Evolutionary conservation across 23 red algal species (phyloP).

Genomic region (Gracilaria gracilis): DNA sequence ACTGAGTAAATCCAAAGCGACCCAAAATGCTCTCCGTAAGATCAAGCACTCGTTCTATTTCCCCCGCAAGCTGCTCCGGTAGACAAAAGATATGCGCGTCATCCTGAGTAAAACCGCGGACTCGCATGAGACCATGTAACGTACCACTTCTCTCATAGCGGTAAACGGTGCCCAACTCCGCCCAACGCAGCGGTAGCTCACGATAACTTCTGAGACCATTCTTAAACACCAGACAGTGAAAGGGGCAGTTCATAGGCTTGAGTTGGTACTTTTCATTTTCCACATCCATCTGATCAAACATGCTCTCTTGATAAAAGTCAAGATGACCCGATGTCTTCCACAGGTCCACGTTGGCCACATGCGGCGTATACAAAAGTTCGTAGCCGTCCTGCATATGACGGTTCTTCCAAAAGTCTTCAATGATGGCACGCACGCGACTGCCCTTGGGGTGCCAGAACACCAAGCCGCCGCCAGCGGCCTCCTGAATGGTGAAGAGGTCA

Average conservation of each 20-base stretch:
- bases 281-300: constrained; percentile 98
- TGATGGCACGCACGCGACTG: constrained; percentile 81
- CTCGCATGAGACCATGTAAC: constrained; percentile 98
- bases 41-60: constrained; percentile 93
- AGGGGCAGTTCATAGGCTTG: constrained; percentile 99
- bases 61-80: constrained; percentile 81
- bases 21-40: constrained; percentile 88
- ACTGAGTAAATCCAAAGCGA: constrained; percentile 96
- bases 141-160: constrained; percentile 98
- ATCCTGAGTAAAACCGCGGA: constrained; percentile 99
- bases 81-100: constrained; percentile 99
- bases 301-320: constrained; percentile 97
- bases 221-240: constrained; percentile 97
- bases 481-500: constrained; percentile 88
- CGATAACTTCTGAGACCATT: constrained; percentile 90
- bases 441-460: constrained; percentile 99
- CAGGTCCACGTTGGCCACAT: constrained; percentile 91
- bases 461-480: constrained; percentile 94
- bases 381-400: constrained; percentile 85
- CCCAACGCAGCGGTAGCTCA: constrained; percentile 96
- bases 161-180: constrained; percentile 98
- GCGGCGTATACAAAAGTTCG: constrained; percentile 94
- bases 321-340: constrained; percentile 96
- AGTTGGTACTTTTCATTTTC: constrained; percentile 87
- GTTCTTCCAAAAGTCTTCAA: constrained; percentile 97